phyloP scores from a whole-genome alignment of 176 grass and related monocot species.

The Zea luxurians region DNA sequence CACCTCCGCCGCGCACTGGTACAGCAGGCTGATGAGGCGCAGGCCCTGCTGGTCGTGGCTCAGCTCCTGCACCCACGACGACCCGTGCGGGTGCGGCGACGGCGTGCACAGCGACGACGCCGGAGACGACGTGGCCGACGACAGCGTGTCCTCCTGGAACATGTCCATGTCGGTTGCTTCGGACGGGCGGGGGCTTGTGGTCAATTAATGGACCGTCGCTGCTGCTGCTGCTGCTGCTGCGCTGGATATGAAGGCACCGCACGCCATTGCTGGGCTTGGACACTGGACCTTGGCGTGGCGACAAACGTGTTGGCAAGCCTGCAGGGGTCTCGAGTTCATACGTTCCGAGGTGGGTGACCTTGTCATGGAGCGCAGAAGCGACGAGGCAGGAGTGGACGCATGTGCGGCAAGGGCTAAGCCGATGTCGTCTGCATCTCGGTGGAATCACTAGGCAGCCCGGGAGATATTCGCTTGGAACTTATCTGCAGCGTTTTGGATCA shows the following conservation, averaged over 20 bases:
- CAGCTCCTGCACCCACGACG: constrained; percentile 45
- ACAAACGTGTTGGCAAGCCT: constrained; percentile 23
- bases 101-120: constrained; percentile 49
- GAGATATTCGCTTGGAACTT: constrained; percentile 49
- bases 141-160: constrained; percentile 39
- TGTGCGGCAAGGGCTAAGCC: constrained; percentile 38
- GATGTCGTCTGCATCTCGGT: constrained; percentile 39
- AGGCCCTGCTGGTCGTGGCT: constrained; percentile 44
- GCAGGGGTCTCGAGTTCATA: constrained; percentile 39
- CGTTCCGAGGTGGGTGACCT: constrained; percentile 31
- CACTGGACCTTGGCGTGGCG: not conserved
- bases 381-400: constrained; percentile 15
- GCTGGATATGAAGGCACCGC: not conserved
- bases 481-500: constrained; percentile 26
- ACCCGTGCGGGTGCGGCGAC: not conserved
- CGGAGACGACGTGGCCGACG: constrained; percentile 47
- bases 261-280: constrained; percentile 23
- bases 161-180: not conserved
- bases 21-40: constrained; percentile 41
- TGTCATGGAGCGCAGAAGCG: constrained; percentile 21
- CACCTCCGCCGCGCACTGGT: constrained; percentile 50
- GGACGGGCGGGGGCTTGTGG: not conserved
- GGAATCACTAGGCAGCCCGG: constrained; percentile 43
- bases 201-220: not conserved
- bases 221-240: not conserved